Evolutionary conservation across 768 basidiomycete species (phyloP), one percentile per base, ranked within the genome.

Genomic region (Paxillus rubicundulus): DNA sequence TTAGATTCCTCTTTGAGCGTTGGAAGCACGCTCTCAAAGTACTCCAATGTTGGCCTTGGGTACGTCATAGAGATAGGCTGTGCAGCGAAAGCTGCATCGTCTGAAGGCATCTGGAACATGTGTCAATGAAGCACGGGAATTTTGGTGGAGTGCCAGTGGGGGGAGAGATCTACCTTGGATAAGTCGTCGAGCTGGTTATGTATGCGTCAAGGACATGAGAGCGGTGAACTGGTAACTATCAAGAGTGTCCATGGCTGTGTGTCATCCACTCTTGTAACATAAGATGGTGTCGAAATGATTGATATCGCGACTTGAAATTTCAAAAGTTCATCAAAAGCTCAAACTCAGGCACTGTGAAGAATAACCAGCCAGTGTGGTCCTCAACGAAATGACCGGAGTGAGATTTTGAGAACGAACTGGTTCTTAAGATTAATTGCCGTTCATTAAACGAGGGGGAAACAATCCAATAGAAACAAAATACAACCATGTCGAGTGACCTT

Each of bases 1-100:
- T 49, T 67, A 5, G 63, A 61, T n/a, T 68, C 67, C 38, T 58
- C 58, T 10, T 45, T 62, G 34, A 58, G 45, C 0, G 45, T 46
- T 1, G 47, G 14, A n/a, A 62, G 37, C 6, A 28, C 36, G 32
- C 50, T 41, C 16, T 62, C 57, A 8, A 68, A 42, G 20, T 51
- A 43, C 1, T 42, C 45, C 13, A 58, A 17, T 1, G 57, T 45
- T 4, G 32, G 52, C 24, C 49, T 53, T 14, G 63, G 59, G 40
- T 63, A 66, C 14, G 40, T 54, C 45, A 63, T 53, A 39, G 65
- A 61, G 36, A 61, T 18, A 2, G 55, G 32, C 14, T 46, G 44
- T 24, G 33, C 16, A 33, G 52, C 9, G 5, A 12, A 44, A 36
- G 16, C 4, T 5, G 33, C 27, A 14, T 28, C 30, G 43, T 40